phyloP scores from a whole-genome alignment of 768 basidiomycete genomes.

The Phanerochaete carnosa region DNA sequence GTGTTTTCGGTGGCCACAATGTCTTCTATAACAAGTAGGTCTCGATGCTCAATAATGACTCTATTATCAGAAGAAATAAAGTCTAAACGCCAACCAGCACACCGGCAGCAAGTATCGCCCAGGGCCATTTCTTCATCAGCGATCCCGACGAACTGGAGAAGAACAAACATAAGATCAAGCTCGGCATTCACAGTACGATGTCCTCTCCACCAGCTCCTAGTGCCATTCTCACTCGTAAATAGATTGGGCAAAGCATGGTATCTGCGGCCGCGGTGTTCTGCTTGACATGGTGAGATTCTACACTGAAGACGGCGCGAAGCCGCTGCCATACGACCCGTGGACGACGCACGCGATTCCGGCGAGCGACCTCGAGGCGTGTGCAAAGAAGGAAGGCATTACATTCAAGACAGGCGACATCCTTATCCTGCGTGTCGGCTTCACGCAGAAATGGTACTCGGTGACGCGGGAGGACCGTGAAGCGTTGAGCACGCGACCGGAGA shows the following conservation, averaged over 20 bases:
- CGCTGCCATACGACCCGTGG: constrained; percentile 65
- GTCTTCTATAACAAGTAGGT: constrained; percentile 63
- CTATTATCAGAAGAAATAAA: no score
- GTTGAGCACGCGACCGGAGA: constrained; percentile 41
- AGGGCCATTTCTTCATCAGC: constrained; percentile 43
- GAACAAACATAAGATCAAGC: constrained; percentile 35
- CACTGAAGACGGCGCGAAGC: constrained; percentile 30
- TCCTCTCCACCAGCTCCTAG: not conserved
- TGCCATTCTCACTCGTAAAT: not conserved
- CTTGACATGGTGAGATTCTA: constrained; percentile 60
- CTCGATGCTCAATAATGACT: not conserved
- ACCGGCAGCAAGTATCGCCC: constrained; percentile 37
- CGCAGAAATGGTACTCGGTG: constrained; percentile 46
- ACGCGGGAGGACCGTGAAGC: constrained; percentile 43
- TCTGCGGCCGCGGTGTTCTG: constrained; percentile 65
- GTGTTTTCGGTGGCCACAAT: constrained; percentile 41
- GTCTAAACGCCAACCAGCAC: constrained; percentile 36
- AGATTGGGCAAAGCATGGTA: constrained; percentile 74
- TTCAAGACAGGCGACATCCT: constrained; percentile 62
- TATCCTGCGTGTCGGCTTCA: constrained; percentile 60
- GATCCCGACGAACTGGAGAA: constrained; percentile 49
- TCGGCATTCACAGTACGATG: constrained; percentile 64
- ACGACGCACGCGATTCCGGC: constrained; percentile 48
- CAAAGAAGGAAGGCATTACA: constrained; percentile 51
- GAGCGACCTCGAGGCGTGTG: constrained; percentile 56